Evolutionary conservation across 495 filamentous ascomycete genomes (phyloP), one percentile per base, ranked within the genome.

Genomic region (Penicillium waksmanii): DNA sequence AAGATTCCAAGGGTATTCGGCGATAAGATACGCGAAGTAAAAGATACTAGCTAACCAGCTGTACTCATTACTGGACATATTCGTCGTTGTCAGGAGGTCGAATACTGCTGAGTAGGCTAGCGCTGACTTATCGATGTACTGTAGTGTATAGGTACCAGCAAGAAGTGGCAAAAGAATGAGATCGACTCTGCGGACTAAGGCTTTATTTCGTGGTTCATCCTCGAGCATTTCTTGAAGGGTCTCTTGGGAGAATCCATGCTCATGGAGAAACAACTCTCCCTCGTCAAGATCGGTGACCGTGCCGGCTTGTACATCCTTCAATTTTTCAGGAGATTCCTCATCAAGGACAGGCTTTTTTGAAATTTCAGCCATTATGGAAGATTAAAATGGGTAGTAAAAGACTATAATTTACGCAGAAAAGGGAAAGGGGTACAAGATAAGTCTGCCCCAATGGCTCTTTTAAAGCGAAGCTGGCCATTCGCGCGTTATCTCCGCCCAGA

Each of bases 21-120:
- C 72, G 11, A 75, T 36, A 1, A 79, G 66, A 56, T 64, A 68
- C 23, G 70, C 85, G 38, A 87, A 84, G 65, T 87, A 87, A 66
- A 86, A 86, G 52, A 82, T 76, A 55, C 74, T 78, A 6, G 77
- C 73, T 7, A 83, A 66, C 82, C 82, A 84, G 68, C 80, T 79
- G 53, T 82, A 78, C 57, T 79, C 65, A 47, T 76, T 64, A 23
- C 70, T 65, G 51, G 62, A 69, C 70, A 65, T 73, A 47, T 62
- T 65, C 36, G 58, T 73, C 35, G 56, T 63, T 3, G 62, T 51
- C 10, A 76, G 61, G 5, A 73, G 63, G 53, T 76, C 73, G 15
- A 76, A 74, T 5, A 74, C 72, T 8, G 72, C 73, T 1, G 67
- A 71, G 56, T 74, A 76, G 17, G 70, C 66, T 12, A 74, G 60